A percentile compares a stretch with the other conserved stretches of the same genome.
These are phyloP conservation scores for Cladosporium oxysporum DNA, from an alignment of 2,329 filamentous ascomycete species.

Conservation along the genomic window DNA sequence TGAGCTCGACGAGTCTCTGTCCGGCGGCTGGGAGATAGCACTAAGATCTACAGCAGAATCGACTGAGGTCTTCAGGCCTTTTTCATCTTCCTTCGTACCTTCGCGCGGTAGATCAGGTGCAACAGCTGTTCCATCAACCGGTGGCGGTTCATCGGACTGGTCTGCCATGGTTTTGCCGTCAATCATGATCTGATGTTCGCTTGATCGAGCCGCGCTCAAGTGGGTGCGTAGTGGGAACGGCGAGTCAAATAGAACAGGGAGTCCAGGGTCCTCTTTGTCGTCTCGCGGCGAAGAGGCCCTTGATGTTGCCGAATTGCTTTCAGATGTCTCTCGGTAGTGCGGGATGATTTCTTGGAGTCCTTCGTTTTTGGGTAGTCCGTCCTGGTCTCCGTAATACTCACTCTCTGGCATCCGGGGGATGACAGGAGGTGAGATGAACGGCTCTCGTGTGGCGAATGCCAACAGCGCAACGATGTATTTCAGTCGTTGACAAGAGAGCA, in stretches of 20 bases:
- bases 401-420: constrained; percentile 2
- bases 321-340: neutral
- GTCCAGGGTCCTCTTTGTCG: constrained; percentile 9
- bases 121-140: neutral
- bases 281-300: neutral
- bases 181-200: neutral
- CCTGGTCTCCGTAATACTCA: constrained; percentile 14
- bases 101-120: neutral
- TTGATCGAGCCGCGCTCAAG: neutral
- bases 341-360: neutral
- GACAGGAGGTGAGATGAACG: neutral
- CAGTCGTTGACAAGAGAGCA: neutral
- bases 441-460: neutral
- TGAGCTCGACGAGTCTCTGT: neutral
- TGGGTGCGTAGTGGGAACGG: neutral
- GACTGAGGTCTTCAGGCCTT: neutral
- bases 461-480: neutral
- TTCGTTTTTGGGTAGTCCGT: constrained; percentile 12
- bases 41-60: neutral
- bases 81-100: neutral
- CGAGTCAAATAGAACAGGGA: neutral
- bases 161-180: neutral
- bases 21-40: neutral
- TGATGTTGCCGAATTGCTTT: neutral
- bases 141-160: constrained; percentile 5